Percentiles rank a stretch among this genome's conserved stretches.
These are phyloP conservation scores for Lecanicillium sp. DNA, from an alignment of 2,329 filamentous ascomycete genomes.

Conservation along the genomic window DNA sequence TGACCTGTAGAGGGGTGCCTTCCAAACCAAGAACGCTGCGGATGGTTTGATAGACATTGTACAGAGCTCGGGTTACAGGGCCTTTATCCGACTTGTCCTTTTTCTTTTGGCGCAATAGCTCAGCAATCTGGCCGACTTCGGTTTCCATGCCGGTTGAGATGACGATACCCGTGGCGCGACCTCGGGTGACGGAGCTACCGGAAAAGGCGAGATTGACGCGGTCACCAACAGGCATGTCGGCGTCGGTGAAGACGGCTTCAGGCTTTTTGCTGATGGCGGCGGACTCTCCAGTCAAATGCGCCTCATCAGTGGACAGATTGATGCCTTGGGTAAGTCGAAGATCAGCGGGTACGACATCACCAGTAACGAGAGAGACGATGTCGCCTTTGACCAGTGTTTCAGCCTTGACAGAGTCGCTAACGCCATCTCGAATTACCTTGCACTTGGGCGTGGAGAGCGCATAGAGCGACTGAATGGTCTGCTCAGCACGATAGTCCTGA, in stretches of 20 bases:
- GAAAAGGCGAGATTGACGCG: constrained; percentile 64
- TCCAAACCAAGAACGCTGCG: constrained; percentile 55
- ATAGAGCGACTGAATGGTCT: constrained; percentile 53
- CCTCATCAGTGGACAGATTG: constrained; percentile 70
- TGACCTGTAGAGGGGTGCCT: constrained; percentile 78
- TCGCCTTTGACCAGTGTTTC: constrained; percentile 58
- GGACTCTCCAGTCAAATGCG: constrained; percentile 66
- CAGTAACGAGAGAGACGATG: constrained; percentile 51
- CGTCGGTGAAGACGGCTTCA: constrained; percentile 43
- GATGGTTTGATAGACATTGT: constrained; percentile 32
- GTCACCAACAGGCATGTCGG: constrained; percentile 56
- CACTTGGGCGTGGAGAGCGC: constrained; percentile 50
- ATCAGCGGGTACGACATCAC: constrained; percentile 64
- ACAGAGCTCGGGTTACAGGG: constrained; percentile 35
- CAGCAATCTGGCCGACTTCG: constrained; percentile 69
- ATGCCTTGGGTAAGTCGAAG: constrained; percentile 56
- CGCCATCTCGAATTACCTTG: constrained; percentile 47
- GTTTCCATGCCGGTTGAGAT: constrained; percentile 65
- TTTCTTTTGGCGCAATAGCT: constrained; percentile 51
- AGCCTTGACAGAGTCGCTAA: constrained; percentile 42
- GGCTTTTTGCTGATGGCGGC: constrained; percentile 58
- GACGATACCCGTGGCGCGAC: constrained; percentile 60
- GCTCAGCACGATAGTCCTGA: constrained; percentile 53
- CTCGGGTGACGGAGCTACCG: constrained; percentile 63
- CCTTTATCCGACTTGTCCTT: constrained; percentile 30